Percentiles rank a stretch among this genome's conserved stretches.
Conservation (phyloP, 352 stramenopile genomes). For the Pythium phragmitis region DNA sequence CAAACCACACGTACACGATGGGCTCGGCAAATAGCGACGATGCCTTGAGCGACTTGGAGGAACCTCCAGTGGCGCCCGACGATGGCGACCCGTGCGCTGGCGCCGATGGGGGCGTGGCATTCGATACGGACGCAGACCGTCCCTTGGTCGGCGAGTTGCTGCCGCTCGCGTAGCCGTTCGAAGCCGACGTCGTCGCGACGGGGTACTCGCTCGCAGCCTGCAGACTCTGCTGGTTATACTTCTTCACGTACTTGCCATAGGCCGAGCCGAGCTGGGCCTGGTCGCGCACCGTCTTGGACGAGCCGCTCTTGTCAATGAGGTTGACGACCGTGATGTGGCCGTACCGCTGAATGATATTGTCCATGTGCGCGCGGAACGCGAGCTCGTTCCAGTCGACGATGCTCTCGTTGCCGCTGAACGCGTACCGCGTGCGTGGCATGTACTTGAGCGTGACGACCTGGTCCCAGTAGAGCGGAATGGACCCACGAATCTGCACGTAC, state of each 20-base stretch:
- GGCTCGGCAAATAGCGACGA: constrained; percentile 55
- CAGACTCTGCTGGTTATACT: constrained; percentile 76
- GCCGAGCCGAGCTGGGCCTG: constrained; percentile 89
- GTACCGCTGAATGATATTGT: constrained; percentile 70
- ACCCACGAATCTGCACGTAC: constrained; percentile 94
- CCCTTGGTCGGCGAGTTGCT: constrained; percentile 37
- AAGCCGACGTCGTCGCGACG: not conserved
- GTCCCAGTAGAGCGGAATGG: constrained; percentile 94
- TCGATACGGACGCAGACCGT: constrained; percentile 23
- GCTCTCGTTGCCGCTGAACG: constrained; percentile 52
- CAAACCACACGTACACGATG: constrained; percentile 94
- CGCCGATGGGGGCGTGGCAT: constrained; percentile 1
- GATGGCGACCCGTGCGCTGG: not conserved
- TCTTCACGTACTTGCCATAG: constrained; percentile 85
- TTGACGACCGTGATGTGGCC: constrained; percentile 89
- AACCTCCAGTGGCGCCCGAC: not conserved
- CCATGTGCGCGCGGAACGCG: constrained; percentile 66
- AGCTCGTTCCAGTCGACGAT: constrained; percentile 78
- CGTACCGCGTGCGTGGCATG: constrained; percentile 82
- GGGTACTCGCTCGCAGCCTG: constrained; percentile 41
- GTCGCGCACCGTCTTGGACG: constrained; percentile 68
- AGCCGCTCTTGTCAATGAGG: constrained; percentile 89
- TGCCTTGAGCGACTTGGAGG: not conserved
- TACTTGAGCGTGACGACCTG: constrained; percentile 91
- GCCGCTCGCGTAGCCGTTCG: constrained; percentile 16